Evolutionary conservation across 2,329 filamentous ascomycete species (phyloP).

Genomic region (Cladosporium sp.): DNA sequence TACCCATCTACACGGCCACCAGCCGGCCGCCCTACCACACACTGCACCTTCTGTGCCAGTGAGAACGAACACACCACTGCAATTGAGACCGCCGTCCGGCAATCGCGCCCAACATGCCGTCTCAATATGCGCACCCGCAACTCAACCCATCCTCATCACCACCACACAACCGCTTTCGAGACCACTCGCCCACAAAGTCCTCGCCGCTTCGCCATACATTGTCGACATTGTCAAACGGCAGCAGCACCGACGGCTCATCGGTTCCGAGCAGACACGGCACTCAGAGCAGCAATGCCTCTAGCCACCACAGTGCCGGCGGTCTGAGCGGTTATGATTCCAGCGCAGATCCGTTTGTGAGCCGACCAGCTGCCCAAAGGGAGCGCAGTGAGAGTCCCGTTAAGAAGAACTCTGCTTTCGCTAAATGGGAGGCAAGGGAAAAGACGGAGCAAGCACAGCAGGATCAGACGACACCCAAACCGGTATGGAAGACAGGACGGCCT

Average conservation of each 20-base stretch:
- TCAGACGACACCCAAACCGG: constrained; percentile 16
- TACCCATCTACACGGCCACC: background rate
- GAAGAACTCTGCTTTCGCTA: constrained; percentile 35
- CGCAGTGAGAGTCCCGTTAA: constrained; percentile 39
- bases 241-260: constrained; percentile 34
- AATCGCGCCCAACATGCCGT: constrained; percentile 16
- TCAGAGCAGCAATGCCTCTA: constrained; percentile 34
- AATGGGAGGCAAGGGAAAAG: constrained; percentile 33
- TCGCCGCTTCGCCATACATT: constrained; percentile 37
- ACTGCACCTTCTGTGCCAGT: constrained; percentile 2
- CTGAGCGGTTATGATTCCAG: constrained; percentile 30
- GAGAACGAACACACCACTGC: background rate
- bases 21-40: background rate
- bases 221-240: constrained; percentile 36
- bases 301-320: constrained; percentile 22
- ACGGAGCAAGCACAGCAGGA: constrained; percentile 24
- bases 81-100: constrained; percentile 6
- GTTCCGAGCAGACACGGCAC: constrained; percentile 32
- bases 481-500: constrained; percentile 14
- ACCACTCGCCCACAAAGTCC: constrained; percentile 36
- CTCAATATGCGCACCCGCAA: constrained; percentile 17
- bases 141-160: constrained; percentile 34
- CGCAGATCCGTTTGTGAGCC: constrained; percentile 34
- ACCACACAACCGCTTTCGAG: constrained; percentile 34
- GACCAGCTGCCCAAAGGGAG: constrained; percentile 32